Evolutionary conservation across 305 asterid genomes (phyloP), one percentile per base, ranked within the genome.

Genomic region (Solanum hybrid): DNA sequence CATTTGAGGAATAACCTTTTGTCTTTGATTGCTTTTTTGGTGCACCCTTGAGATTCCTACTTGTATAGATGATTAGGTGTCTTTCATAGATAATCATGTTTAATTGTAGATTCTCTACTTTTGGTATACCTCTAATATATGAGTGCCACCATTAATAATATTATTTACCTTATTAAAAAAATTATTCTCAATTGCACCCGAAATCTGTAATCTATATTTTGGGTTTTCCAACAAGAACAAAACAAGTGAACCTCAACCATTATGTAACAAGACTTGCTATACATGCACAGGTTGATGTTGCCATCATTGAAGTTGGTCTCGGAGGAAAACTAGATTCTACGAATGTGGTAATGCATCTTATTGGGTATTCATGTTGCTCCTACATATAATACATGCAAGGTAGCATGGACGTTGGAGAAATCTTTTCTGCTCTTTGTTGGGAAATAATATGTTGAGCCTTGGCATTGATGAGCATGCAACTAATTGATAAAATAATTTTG

Each of bases 261-360:
- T 57, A 57, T 85, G 45, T 57, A 51, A 85, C 77, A 10, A 10
- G 39, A 11, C 39, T 79, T 86, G 77, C 78, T 85, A 70, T 87
- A 88, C 86, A 92, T 91, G 91, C 86, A 88, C 94, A 97, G 99
- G 98, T 97, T 31, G 99, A 97, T 92, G 98, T 97, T 91, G 97
- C 98, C 89, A 93, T 97, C 89, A 93, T 96, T 90, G 98, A 97
- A 94, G 98, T 97, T 95, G 99, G 99, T 89, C 97, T 97, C 89
- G 99, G 99, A 79, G 99, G 98, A 92, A 92, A 92, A 78, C 90
- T 89, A 78, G 99, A 97, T 94, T 96, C 99, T 7, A 97, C 99
- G 3, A 97, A 97, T 92, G 98, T 97, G 98, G 99, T 97, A 94
- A 90, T 33, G 51, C 90, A 87, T 89, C 91, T 86, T 79, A 90